These are phyloP conservation scores for Metschnikowia similis DNA, from an alignment of 805 yeast species.

Conservation along the genomic window DNA sequence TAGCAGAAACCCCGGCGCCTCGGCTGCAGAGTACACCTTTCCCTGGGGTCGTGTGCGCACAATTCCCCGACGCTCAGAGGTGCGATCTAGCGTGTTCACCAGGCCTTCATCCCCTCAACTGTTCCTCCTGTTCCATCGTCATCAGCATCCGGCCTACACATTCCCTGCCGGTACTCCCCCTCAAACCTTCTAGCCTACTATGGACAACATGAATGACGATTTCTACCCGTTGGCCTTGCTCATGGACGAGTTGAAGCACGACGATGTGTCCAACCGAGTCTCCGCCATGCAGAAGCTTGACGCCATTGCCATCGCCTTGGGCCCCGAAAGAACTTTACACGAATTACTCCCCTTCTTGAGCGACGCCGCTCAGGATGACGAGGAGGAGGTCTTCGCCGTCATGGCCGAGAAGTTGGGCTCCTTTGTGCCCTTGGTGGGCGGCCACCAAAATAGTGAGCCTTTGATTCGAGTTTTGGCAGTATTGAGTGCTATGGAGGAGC, in stretches of 20 bases:
- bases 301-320: slow-evolving; percentile 91
- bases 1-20: no score
- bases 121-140: neutral
- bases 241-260: slow-evolving; percentile 96
- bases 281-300: slow-evolving; percentile 92
- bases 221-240: slow-evolving; percentile 91
- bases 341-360: slow-evolving; percentile 89
- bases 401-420: slow-evolving; percentile 86
- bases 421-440: slow-evolving; percentile 88
- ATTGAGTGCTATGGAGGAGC: slow-evolving; percentile 91
- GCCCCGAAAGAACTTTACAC: slow-evolving; percentile 84
- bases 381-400: slow-evolving; percentile 94
- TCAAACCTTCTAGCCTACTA: neutral
- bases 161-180: neutral
- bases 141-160: neutral
- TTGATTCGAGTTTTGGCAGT: slow-evolving; percentile 66
- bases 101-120: neutral
- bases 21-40: neutral
- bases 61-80: slow-evolving; percentile 10
- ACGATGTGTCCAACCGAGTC: slow-evolving; percentile 88
- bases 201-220: slow-evolving; percentile 44
- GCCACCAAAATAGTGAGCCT: slow-evolving; percentile 51
- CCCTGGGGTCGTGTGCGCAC: slow-evolving; percentile 11
- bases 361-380: slow-evolving; percentile 92
- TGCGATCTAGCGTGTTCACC: slow-evolving; percentile 4